Evolutionary conservation across 2,329 filamentous ascomycete species (phyloP), one percentile per base, ranked within the genome.

Genomic region (Talaromyces verruculosus): DNA sequence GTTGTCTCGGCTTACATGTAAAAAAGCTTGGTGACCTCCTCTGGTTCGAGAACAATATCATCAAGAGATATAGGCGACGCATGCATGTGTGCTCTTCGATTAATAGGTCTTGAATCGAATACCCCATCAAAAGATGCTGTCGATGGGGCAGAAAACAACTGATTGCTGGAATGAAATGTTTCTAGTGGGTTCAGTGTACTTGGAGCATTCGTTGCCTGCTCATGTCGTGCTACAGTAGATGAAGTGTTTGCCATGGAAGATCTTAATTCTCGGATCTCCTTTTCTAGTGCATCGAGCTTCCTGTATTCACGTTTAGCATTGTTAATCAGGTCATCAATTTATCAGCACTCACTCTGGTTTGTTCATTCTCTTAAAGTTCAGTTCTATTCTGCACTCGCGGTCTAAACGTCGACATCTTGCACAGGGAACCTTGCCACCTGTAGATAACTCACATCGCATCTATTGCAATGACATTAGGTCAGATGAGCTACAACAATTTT

Each of bases 371-470:
- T 66, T 66, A n/a, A 33, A 66, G 6, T 62, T 49, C 19, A 30
- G 57, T 28, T 66, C 64, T 28, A 66, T 45, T 28, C 7, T 62
- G 37, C 64, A 66, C 37, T 66, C 64, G 22, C 60, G 59, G 30
- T 63, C 43, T 60, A 63, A 13, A 4, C 64, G 64, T 8, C 60
- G 64, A 39, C 64, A 66, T 63, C 64, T 49, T 37, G 39, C 30
- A 37, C 64, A 66, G 13, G 64, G 64, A 28, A 51, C 10, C 17
- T 19, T 45, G 30, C 51, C 64, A 17, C 51, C 60, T 13, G 64
- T 33, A 6, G 64, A 66, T 19, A 63, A 30, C 62, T 66, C 64
- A 53, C 64, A 66, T 13, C 64, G 64, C 53, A 66, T 63, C 64
- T 66, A 30, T 8, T 39, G 17, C 13, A 37, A 17, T 51, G n/a